Conservation (phyloP, 148 eudicot genomes). For the Bassia scoparia region DNA sequence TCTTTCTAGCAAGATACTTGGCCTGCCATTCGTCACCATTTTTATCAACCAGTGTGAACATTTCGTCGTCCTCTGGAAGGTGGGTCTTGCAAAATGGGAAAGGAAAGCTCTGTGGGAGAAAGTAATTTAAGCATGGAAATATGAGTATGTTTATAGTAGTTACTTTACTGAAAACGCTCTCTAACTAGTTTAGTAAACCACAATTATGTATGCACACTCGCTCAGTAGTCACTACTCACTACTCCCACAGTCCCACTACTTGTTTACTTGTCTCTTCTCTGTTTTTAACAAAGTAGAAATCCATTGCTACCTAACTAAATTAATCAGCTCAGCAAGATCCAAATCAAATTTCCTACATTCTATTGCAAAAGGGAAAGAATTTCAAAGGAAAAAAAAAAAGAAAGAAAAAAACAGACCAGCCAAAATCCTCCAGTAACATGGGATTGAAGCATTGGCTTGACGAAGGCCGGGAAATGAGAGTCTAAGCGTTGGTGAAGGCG, state of each 20-base stretch:
- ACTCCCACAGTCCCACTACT: too few relatives aligned
- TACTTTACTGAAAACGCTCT: too few relatives aligned
- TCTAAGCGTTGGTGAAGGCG: slow-evolving; percentile 35
- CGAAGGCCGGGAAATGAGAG: slow-evolving; percentile 47
- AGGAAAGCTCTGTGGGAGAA: slow-evolving; percentile 54
- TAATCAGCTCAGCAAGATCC: too few relatives aligned
- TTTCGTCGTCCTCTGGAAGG: slow-evolving; percentile 50
- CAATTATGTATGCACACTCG: too few relatives aligned
- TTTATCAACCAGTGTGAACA: slow-evolving; percentile 49
- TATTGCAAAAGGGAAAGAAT: too few relatives aligned
- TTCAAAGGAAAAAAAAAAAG: background rate
- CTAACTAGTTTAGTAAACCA: too few relatives aligned
- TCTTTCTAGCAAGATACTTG: slow-evolving; percentile 56
- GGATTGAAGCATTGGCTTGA: slow-evolving; percentile 85
- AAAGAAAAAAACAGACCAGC: slow-evolving; percentile 40
- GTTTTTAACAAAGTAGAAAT: too few relatives aligned
- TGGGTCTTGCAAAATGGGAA: slow-evolving; percentile 44
- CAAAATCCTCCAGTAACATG: slow-evolving; percentile 88
- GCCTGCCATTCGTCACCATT: slow-evolving; percentile 39
- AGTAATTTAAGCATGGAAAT: too few relatives aligned
- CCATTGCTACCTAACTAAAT: too few relatives aligned
- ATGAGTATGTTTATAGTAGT: background rate
- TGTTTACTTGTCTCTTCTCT: too few relatives aligned
- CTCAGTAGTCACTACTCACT: too few relatives aligned
- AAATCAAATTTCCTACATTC: too few relatives aligned